Evolutionary conservation across 495 filamentous ascomycete species (phyloP).

Genomic region (Neohortaea acidophila): DNA sequence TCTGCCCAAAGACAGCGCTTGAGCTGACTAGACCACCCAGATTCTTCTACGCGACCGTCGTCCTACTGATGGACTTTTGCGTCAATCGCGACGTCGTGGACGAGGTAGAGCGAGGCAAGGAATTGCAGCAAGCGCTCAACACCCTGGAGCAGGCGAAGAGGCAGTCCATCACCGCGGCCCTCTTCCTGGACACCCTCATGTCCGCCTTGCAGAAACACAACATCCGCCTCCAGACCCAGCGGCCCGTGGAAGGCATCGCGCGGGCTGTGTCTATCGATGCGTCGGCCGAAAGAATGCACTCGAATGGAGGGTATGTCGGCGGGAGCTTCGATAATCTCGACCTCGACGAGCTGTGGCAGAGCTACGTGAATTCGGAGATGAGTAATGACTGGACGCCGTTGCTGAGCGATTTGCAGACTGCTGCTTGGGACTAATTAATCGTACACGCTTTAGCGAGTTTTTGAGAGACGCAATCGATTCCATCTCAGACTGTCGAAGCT

Average conservation of each 20-base stretch:
- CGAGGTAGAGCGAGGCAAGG: constrained; percentile 15
- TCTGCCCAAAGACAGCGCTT: too few species aligned
- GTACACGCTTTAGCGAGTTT: too few species aligned
- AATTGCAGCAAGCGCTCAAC: constrained; percentile 16
- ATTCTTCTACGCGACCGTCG: constrained; percentile 20
- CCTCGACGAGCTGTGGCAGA: constrained; percentile 10
- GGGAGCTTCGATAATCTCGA: background rate
- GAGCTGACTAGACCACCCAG: too few species aligned
- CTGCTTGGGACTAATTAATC: too few species aligned
- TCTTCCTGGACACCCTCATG: constrained; percentile 17
- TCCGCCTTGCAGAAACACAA: constrained; percentile 18
- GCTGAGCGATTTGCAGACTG: too few species aligned
- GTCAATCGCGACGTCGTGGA: constrained; percentile 7
- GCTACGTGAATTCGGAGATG: constrained; percentile 11
- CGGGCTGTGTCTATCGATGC: background rate
- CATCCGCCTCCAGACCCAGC: constrained; percentile 11
- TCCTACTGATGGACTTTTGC: constrained; percentile 25
- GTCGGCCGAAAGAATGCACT: background rate
- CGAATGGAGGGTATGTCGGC: background rate
- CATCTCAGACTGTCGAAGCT: too few species aligned
- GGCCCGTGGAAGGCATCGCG: too few species aligned
- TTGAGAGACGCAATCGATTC: too few species aligned
- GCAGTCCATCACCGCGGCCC: constrained; percentile 7
- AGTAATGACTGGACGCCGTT: too few species aligned
- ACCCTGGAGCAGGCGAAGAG: constrained; percentile 15